Percentiles rank a stretch among this genome's conserved stretches.
These are phyloP conservation scores for Aspergillus sp. DNA, from an alignment of 2,329 filamentous ascomycete genomes.

Conservation along the genomic window DNA sequence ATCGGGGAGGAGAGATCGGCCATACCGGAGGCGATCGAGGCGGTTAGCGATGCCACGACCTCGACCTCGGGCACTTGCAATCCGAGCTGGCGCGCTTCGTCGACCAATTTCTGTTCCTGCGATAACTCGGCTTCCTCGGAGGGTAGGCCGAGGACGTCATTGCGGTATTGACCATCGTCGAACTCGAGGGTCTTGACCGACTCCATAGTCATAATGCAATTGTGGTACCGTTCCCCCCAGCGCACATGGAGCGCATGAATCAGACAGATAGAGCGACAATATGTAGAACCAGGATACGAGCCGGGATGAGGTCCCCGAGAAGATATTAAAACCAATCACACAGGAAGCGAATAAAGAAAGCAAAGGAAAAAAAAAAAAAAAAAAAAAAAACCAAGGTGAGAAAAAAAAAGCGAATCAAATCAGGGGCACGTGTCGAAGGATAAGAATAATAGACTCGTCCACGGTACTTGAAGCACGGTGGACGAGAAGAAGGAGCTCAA, in stretches of 20 bases:
- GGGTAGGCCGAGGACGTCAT: constrained; percentile 34
- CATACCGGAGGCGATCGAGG: constrained; percentile 36
- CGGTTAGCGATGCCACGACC: constrained; percentile 33
- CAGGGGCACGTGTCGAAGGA: constrained; percentile 11
- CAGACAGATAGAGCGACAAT: not conserved
- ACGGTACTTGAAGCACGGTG: constrained; percentile 30
- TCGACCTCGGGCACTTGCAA: constrained; percentile 34
- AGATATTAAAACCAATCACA: not conserved
- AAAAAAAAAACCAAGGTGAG: constrained; percentile 2
- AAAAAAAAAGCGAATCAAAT: constrained; percentile 1
- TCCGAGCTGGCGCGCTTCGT: constrained; percentile 40
- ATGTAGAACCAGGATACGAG: not conserved
- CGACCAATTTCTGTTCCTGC: constrained; percentile 36
- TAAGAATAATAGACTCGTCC: constrained; percentile 30
- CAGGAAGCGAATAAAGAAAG: not conserved
- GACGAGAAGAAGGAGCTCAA: constrained; percentile 29
- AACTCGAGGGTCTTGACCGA: constrained; percentile 19
- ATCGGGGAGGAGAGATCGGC: constrained; percentile 35
- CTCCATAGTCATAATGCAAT: constrained; percentile 20
- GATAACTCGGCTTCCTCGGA: constrained; percentile 38
- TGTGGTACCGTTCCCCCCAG: not conserved
- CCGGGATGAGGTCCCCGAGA: not conserved
- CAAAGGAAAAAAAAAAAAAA: not conserved
- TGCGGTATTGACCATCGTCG: constrained; percentile 40
- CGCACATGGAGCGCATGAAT: constrained; percentile 14